Percentiles rank a stretch among this genome's conserved stretches.
These are phyloP conservation scores for Heliosperma pusillum DNA, from an alignment of 148 eudicot species.

Conservation along the genomic window DNA sequence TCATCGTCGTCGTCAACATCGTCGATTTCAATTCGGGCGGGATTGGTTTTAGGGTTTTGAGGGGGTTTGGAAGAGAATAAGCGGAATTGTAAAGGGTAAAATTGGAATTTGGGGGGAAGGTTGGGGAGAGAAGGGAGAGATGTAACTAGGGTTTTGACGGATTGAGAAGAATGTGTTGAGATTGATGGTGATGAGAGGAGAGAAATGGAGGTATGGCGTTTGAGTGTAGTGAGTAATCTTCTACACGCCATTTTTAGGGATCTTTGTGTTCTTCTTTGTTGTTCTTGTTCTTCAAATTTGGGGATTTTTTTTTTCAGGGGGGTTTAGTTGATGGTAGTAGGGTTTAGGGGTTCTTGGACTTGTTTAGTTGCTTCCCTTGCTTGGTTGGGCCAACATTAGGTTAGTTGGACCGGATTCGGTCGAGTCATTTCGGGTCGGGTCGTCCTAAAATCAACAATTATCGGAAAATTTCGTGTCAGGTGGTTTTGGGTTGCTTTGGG, in stretches of 20 bases:
- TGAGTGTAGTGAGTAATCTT: conserved; percentile 26
- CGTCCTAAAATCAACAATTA: not conserved
- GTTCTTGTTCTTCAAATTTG: too few species aligned
- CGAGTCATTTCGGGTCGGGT: not conserved
- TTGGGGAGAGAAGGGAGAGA: conserved; percentile 13
- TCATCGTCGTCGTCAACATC: conserved; percentile 19
- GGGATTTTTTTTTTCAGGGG: not conserved
- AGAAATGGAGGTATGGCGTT: conserved; percentile 23
- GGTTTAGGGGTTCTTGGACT: not conserved
- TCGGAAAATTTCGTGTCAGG: too few species aligned
- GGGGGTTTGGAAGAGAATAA: conserved; percentile 20
- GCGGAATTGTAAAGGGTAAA: conserved; percentile 13
- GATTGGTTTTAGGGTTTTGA: conserved; percentile 18
- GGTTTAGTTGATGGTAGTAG: not conserved
- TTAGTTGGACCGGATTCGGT: too few species aligned
- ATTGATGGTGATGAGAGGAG: conserved; percentile 15
- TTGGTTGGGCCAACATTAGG: conserved; percentile 9
- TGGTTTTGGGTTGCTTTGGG: too few species aligned
- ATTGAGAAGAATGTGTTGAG: conserved; percentile 16
- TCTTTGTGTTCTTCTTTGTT: not conserved
- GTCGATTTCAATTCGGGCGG: not conserved
- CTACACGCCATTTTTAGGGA: conserved; percentile 40
- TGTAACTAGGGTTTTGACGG: conserved; percentile 26
- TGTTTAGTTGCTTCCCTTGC: not conserved
- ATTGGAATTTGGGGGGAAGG: conserved; percentile 10